Evolutionary conservation across 2,329 filamentous ascomycete genomes (phyloP).

Genomic region (Penicillium sp.): DNA sequence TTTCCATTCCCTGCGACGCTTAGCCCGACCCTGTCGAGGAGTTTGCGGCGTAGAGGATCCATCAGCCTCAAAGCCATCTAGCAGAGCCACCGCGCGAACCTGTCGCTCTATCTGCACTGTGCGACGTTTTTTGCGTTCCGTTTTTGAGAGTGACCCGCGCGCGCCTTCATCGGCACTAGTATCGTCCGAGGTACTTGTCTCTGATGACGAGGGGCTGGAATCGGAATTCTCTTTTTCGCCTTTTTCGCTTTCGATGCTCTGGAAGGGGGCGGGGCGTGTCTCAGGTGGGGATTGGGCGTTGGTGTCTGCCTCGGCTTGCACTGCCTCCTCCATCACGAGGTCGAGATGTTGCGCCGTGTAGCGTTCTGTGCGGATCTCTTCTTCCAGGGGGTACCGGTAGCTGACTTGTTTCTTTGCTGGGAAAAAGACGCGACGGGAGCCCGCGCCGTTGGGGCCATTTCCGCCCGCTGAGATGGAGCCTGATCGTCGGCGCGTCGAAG

Average conservation of each 20-base stretch:
- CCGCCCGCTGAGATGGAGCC: conserved; percentile 36
- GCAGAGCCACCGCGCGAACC: conserved; percentile 40
- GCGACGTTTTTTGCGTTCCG: conserved; percentile 40
- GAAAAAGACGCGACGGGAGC: conserved; percentile 45
- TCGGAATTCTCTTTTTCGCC: conserved; percentile 26
- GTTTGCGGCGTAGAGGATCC: conserved; percentile 51
- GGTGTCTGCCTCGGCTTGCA: conserved; percentile 9
- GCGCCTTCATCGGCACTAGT: conserved; percentile 14
- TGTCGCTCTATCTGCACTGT: conserved; percentile 34
- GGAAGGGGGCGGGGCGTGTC: conserved; percentile 19
- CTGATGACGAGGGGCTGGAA: conserved; percentile 29
- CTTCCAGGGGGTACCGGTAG: conserved; percentile 56
- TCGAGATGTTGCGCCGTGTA: conserved; percentile 59
- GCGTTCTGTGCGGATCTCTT: conserved; percentile 57
- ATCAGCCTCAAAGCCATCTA: conserved; percentile 47
- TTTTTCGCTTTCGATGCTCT: conserved; percentile 15
- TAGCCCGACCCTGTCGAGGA: conserved; percentile 53
- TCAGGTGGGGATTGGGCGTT: conserved; percentile 3
- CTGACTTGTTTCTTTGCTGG: conserved; percentile 57
- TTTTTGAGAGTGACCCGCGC: conserved; percentile 13
- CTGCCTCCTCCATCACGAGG: conserved; percentile 35
- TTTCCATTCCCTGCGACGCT: conserved; percentile 55
- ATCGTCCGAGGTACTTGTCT: conserved; percentile 34
- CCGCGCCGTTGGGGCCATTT: conserved; percentile 29
- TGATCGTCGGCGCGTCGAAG: conserved; percentile 37